Base-by-base conservation (phyloP, 768 basidiomycete genomes). In the Termitomyces sp. region DNA sequence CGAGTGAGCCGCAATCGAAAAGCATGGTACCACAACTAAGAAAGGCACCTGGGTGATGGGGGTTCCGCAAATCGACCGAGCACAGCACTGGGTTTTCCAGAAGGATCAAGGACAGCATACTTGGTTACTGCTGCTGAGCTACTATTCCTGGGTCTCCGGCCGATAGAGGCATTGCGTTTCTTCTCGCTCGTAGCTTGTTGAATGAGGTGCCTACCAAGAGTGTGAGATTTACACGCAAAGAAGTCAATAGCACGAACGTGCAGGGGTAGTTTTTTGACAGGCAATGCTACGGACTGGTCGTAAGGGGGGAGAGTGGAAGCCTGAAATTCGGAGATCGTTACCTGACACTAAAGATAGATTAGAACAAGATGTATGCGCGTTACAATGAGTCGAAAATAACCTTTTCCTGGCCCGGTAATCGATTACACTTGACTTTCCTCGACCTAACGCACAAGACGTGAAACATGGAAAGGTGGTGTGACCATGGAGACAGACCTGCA, bases 361-460 rank as follows among this genome's bases (percentile, higher is more conserved):
- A 34, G 17, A 40, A 39, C 42, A 37, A 41, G 40, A 42, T 48
- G 11, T 8, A 27, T 40, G 11, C 17, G 40, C 19, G 42, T 34
- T 40, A 37, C 3, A 2, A 32, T 9, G 27, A 34, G 50, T 21
- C n/a, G 52, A 69, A 74, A 45, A 19, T 46, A 64, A 88, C 90
- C 84, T 91, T 89, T 66, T 90, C 88, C 64, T 90, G 83, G 30
- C 89, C 89, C 32, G 89, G 86, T 19, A 91, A 70, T 57, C 88
- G 83, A 73, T 90, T 83, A 67, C 92, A 94, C 70, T 92, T 93
- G 63, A 94, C 92, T 76, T 94, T 94, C 61, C 92, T 81, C 39
- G 88, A 78, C 72, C 91, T 91, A 61, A 52, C 35, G 42, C 44
- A 43, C 12, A 10, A 52, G 43, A 47, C 60, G 64, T 56, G 30